Percentiles rank a stretch among this genome's conserved stretches.
Evolutionary conservation across 139 green algal genomes (phyloP).

Genomic region (Eudorina sp.): DNA sequence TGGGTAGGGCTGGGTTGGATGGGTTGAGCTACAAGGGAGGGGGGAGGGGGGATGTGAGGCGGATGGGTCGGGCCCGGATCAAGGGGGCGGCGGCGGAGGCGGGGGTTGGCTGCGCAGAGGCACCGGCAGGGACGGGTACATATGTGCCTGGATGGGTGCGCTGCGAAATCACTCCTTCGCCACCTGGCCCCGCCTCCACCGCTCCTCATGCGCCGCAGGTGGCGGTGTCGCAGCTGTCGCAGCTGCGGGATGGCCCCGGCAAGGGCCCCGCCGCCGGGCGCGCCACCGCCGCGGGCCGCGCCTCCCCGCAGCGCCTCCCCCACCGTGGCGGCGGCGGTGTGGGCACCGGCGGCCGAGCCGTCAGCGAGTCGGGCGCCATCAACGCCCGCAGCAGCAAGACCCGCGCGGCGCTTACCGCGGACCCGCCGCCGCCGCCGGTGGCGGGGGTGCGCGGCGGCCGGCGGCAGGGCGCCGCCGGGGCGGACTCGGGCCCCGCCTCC

Average conservation of each 20-base stretch:
- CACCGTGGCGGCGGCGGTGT: background rate
- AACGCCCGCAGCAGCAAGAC: background rate
- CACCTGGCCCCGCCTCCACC: too few relatives aligned
- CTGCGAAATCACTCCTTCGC: too few relatives aligned
- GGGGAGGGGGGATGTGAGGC: too few relatives aligned
- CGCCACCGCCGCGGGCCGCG: background rate
- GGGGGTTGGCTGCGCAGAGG: too few relatives aligned
- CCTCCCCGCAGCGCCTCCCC: background rate
- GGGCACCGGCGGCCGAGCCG: background rate
- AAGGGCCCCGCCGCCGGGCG: background rate
- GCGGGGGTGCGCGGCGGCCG: conserved; percentile 4
- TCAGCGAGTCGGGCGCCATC: conserved; percentile 26
- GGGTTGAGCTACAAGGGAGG: too few relatives aligned
- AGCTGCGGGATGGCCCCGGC: background rate
- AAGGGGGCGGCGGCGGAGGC: too few relatives aligned
- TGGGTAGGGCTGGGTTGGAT: too few relatives aligned
- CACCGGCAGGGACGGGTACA: too few relatives aligned
- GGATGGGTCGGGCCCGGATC: too few relatives aligned
- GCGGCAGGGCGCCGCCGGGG: background rate
- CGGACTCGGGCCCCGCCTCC: background rate
- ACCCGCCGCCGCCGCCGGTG: conserved; percentile 28
- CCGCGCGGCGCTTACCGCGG: conserved; percentile 3
- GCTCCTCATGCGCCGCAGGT: background rate
- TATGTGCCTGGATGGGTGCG: too few relatives aligned
- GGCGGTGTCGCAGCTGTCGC: conserved; percentile 9